Evolutionary conservation across 495 filamentous ascomycete species (phyloP).

Genomic region (Annulohypoxylon maeteangense): DNA sequence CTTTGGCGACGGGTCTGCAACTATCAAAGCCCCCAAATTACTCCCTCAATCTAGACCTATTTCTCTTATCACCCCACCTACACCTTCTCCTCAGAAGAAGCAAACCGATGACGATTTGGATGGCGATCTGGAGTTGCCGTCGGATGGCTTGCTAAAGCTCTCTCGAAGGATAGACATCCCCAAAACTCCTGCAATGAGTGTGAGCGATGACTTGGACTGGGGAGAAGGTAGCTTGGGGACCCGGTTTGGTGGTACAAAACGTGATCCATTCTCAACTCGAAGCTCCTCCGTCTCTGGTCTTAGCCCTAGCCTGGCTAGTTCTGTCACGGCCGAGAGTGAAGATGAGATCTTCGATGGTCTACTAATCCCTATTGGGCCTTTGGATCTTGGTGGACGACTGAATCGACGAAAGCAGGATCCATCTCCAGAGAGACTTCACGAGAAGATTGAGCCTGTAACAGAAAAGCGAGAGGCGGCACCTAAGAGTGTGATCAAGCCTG

Average conservation of each 20-base stretch:
- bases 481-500: constrained; percentile 34
- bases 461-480: constrained; percentile 42
- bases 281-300: constrained; percentile 88
- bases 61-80: constrained; percentile 67
- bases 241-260: constrained; percentile 83
- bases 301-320: constrained; percentile 91
- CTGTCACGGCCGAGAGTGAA: constrained; percentile 91
- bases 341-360: constrained; percentile 90
- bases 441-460: constrained; percentile 1
- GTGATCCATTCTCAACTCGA: constrained; percentile 78
- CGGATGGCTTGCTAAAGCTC: constrained; percentile 67
- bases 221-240: constrained; percentile 91
- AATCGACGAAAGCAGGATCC: constrained; percentile 71
- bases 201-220: constrained; percentile 88
- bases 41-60: constrained; percentile 63
- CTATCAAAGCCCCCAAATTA: constrained; percentile 74
- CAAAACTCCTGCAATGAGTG: constrained; percentile 63
- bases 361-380: constrained; percentile 80
- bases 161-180: constrained; percentile 67
- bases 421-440: constrained; percentile 54
- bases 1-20: constrained; percentile 68
- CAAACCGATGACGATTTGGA: constrained; percentile 74
- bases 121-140: constrained; percentile 78
- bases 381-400: constrained; percentile 81
- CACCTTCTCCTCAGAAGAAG: constrained; percentile 52